Evolutionary conservation across 352 stramenopile species (phyloP).

Genomic region (Phytophthora sansomeana): DNA sequence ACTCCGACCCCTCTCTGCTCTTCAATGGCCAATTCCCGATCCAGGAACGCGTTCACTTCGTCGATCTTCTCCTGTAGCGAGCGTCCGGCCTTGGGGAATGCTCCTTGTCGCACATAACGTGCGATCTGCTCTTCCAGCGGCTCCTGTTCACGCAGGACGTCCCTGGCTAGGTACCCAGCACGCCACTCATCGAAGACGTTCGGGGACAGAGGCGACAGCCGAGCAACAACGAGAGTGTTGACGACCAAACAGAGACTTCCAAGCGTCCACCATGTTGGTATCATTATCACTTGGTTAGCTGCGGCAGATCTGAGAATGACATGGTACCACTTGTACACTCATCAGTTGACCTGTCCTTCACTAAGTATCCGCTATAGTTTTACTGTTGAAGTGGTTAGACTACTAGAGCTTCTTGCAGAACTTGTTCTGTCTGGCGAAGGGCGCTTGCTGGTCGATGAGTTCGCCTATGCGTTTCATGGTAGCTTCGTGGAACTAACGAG

Average conservation of each 20-base stretch:
- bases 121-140: slow-evolving; percentile 42
- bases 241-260: slow-evolving; percentile 4
- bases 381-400: slow-evolving; percentile 11
- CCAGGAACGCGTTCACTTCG: slow-evolving; percentile 52
- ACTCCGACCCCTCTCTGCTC: slow-evolving; percentile 50
- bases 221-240: slow-evolving; percentile 1
- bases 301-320: slow-evolving; percentile 15
- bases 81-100: slow-evolving; percentile 47
- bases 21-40: slow-evolving; percentile 45
- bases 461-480: slow-evolving; percentile 63
- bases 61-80: slow-evolving; percentile 52
- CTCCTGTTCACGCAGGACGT: slow-evolving; percentile 23
- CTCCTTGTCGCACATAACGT: slow-evolving; percentile 38
- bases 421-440: slow-evolving; percentile 54
- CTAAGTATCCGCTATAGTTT: slow-evolving; percentile 11
- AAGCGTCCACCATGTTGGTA: slow-evolving; percentile 9
- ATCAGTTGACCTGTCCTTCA: slow-evolving; percentile 11
- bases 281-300: not conserved
- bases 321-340: slow-evolving; percentile 18
- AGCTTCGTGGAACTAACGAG: slow-evolving; percentile 62
- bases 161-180: slow-evolving; percentile 18
- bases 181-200: slow-evolving; percentile 38
- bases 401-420: slow-evolving; percentile 56
- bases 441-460: slow-evolving; percentile 70
- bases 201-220: slow-evolving; percentile 21